Evolutionary conservation across 768 basidiomycete species (phyloP), one percentile per base, ranked within the genome.

Genomic region (Kwoniella heveanensis): DNA sequence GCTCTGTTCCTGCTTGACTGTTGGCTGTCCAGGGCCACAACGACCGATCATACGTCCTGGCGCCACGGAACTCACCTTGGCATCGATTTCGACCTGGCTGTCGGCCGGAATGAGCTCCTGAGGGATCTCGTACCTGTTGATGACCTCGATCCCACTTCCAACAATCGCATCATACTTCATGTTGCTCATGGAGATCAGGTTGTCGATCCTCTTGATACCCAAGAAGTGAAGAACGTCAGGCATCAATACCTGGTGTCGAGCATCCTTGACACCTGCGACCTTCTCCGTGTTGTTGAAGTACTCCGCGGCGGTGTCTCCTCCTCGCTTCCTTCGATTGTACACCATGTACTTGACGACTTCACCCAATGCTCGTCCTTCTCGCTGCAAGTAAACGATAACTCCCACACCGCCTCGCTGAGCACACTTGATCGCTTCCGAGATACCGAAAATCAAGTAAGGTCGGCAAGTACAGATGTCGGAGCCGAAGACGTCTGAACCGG

Each of bases 121-220:
- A 15, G 92, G 94, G 27, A 96, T 84, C 80, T 96, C 94, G 76
- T 94, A 96, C 58, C 92, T n/a, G 52, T 66, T 65, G 36, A 53
- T 26, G 62, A 97, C 92, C 1, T 86, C 85, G 63, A 96, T 95
- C 0, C 94, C 94, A 10, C 88, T 88, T 71, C 88, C 84, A 60
- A 94, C 89, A 52, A 97, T 94, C 9, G 94, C 92, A 66, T 96
- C 87, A 82, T 96, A 93, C 86, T 97, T 95, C 87, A 89, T 87
- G 76, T 67, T 65, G 46, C 60, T 57, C 77, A 80, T 78, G 9
- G 70, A 75, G 60, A 95, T 88, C 88, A 98, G 87, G 73, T 88
- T 88, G 79, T 92, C 87, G 49, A 98, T 86, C 84, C 91, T 91
- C 80, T 77, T 88, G 74, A 98, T 89, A 0, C 95, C 95, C 19